Base-by-base conservation (phyloP, 2,329 filamentous ascomycete genomes). In the Dissoconium aciculare region DNA sequence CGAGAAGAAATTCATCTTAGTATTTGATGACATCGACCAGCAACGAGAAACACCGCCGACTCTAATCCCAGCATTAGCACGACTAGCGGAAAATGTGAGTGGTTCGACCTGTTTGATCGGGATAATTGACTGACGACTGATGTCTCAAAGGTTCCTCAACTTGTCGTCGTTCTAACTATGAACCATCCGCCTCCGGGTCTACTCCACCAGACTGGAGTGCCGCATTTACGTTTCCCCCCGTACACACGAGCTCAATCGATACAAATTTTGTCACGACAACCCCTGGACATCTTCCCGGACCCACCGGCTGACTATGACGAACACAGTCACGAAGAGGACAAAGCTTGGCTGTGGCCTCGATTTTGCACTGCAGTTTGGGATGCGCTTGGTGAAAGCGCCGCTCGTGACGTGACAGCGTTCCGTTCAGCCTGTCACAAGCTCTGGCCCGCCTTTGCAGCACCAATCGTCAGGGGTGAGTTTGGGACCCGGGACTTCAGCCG, bases 301-400 rank as follows among this genome's bases (percentile, higher is more conserved):
- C 42, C 42, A 11, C 42, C 41, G 2, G 38, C 41, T 5, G 47
- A 47, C 8, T 63, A 64, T 40, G 59, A 59, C 5, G 49, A 54
- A 21, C 56, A 62, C 25, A 42, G 57, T 10, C 58, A 63, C 60
- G 42, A 58, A 52, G 46, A 73, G 62, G 57, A 74, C 60, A 77
- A 77, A 6, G 52, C 58, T 14, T 78, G 78, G 55, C 68, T 87
- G 11, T 89, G 80, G 78, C 62, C 71, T 10, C 74, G 83, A 26
- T 95, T 92, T 60, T 72, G 77, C 38, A 72, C 72, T 28, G 81
- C 82, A 4, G 74, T 93, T 10, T 89, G 91, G 65, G 89, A 98
- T 51, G 74, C 85, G 1, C 64, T 95, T 9, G 73, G 78, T 28
- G 81, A 78, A 40, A 74, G 82, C 27, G 83, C 83, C 3, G 78